These are phyloP conservation scores for Colletotrichum falcatum DNA, from an alignment of 2,329 filamentous ascomycete species.

Conservation along the genomic window DNA sequence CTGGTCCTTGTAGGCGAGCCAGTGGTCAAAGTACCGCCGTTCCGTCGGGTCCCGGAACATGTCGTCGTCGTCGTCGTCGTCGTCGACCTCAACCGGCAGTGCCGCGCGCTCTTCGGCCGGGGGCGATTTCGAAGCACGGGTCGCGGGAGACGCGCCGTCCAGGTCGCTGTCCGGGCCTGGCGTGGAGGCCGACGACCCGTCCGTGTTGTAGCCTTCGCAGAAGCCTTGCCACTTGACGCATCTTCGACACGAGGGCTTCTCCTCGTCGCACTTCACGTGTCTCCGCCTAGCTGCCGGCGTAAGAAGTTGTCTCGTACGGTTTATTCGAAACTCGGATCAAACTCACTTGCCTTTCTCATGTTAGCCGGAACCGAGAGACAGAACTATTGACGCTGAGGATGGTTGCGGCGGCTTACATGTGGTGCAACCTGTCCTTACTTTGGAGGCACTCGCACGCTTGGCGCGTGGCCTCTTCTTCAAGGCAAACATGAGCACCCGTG, in stretches of 20 bases:
- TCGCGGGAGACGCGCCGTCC: not conserved
- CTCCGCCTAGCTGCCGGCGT: conserved; percentile 45
- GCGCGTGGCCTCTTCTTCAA: conserved; percentile 47
- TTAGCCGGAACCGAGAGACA: not conserved
- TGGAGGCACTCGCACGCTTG: conserved; percentile 48
- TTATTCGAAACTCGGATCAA: not conserved
- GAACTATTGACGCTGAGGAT: no score
- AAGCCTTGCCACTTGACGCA: conserved; percentile 52
- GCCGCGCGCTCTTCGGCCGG: not conserved
- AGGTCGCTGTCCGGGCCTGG: not conserved
- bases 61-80: no score
- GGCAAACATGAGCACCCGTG: conserved; percentile 45
- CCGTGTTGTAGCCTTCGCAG: conserved; percentile 48
- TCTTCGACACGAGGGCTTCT: conserved; percentile 50
- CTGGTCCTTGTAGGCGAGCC: conserved; percentile 43
- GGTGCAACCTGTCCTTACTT: conserved; percentile 49
- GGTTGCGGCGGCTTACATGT: conserved; percentile 47
- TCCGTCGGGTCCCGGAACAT: conserved; percentile 43
- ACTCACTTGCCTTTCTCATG: conserved; percentile 47
- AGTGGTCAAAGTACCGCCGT: conserved; percentile 47
- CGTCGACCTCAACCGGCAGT: not conserved
- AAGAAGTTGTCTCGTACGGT: conserved; percentile 10
- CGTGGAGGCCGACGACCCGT: conserved; percentile 4
- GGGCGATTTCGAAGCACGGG: not conserved
- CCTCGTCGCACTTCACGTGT: conserved; percentile 53